Evolutionary conservation across 257 asterid genomes (phyloP), one percentile per base, ranked within the genome.

Genomic region (Apocynum venetum): DNA sequence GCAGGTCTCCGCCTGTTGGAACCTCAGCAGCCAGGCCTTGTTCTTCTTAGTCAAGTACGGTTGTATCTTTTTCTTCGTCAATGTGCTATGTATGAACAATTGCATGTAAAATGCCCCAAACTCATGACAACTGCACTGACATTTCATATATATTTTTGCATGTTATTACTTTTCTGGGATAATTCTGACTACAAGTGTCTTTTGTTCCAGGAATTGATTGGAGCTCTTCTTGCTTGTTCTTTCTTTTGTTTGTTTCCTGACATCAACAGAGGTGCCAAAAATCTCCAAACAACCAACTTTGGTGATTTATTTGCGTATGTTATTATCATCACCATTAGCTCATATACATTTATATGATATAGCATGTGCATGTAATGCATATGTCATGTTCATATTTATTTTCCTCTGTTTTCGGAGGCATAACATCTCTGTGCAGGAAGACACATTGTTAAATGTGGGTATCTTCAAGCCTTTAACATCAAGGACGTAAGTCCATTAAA

Each of bases 171-270:
- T 20, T n/a, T 67, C 2, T 25, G 56, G 4, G 6, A 52, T 3
- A 52, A 48, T 35, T 49, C 64, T 55, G 17, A 56, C 20, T 49
- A 49, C 35, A 59, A n/a, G 31, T 43, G 25, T 71, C 49, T 72
- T 63, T 77, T 11, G 71, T 82, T 86, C 80, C 96, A 94, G 98
- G 98, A 92, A 81, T 85, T 92, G 90, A 82, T 90, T 71, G 98
- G 93, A 67, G 95, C 97, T 77, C 91, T 92, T 80, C 92, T 94
- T 79, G 89, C 79, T 51, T 92, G 98, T 87, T 79, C 98, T 75
- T 89, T 92, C 78, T 94, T 94, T 86, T 90, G 96, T 87, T 85
- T 94, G 87, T 94, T 88, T 85, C 98, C 98, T 47, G 71, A 87
- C 78, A 79, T 81, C 80, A 67, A 83, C 80, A 87, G 98, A 89